These are phyloP conservation scores for Fusarium denticulatum DNA, from an alignment of 2,329 filamentous ascomycete genomes.

Conservation along the genomic window DNA sequence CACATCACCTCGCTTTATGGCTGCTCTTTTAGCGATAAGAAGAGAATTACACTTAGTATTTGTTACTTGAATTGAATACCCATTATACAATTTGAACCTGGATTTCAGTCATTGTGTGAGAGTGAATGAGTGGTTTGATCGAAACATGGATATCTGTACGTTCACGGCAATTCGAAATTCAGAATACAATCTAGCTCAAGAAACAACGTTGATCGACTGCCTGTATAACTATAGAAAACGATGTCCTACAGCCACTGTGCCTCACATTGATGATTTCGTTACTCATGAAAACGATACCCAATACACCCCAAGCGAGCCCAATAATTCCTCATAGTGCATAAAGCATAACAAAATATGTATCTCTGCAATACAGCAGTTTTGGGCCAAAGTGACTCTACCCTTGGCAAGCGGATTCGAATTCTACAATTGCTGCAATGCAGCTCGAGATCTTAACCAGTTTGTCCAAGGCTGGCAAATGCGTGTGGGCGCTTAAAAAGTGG, in stretches of 20 bases:
- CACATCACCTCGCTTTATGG: neutral
- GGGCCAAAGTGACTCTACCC: no score
- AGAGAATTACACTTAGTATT: slow-evolving; percentile 18
- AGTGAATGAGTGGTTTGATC: neutral
- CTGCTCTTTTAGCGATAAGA: neutral
- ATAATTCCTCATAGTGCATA: neutral
- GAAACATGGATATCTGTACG: neutral
- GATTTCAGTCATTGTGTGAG: neutral
- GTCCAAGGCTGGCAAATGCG: neutral
- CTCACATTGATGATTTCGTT: neutral
- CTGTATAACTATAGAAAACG: neutral
- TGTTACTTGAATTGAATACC: slow-evolving; percentile 3
- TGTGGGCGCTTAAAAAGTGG: neutral
- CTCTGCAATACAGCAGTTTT: neutral
- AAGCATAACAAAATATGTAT: neutral
- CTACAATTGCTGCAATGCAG: neutral
- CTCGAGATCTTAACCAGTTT: neutral
- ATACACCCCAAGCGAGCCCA: neutral
- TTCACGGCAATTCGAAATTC: neutral
- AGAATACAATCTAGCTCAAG: neutral
- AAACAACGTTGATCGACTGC: neutral
- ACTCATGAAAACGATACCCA: neutral
- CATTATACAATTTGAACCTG: neutral
- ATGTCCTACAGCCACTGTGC: neutral
- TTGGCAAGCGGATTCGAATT: neutral